phyloP scores from a whole-genome alignment of 2,329 filamentous ascomycete species.

The Paecilomyces sp. region DNA sequence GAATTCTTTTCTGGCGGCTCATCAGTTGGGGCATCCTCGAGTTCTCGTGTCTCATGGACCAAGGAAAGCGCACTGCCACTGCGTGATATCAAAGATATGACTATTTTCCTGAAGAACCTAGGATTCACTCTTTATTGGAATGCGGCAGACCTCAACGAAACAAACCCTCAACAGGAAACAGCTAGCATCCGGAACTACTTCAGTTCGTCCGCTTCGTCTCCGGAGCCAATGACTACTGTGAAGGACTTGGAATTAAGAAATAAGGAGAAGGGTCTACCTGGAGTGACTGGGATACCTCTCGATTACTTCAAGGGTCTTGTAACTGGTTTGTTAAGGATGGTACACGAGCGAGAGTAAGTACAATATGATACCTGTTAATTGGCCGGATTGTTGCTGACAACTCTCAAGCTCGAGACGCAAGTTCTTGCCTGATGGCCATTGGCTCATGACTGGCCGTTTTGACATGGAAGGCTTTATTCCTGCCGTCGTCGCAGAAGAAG shows the following conservation, averaged over 20 bases:
- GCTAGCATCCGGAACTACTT: conserved; percentile 43
- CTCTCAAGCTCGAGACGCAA: conserved; percentile 61
- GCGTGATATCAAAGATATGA: conserved; percentile 64
- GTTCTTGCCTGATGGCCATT: conserved; percentile 78
- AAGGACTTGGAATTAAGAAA: conserved; percentile 31
- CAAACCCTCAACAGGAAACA: conserved; percentile 29
- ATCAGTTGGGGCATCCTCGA: conserved; percentile 34
- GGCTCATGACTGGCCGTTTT: conserved; percentile 85
- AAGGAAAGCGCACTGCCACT: conserved; percentile 63
- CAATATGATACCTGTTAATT: background rate
- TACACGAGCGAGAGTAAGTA: conserved; percentile 75
- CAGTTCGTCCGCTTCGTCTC: conserved; percentile 15
- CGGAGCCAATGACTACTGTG: conserved; percentile 16
- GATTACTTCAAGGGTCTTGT: conserved; percentile 72
- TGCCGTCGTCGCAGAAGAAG: conserved; percentile 81
- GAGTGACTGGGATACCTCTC: conserved; percentile 65
- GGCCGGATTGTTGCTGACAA: background rate
- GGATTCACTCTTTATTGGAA: conserved; percentile 87
- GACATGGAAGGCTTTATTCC: conserved; percentile 84
- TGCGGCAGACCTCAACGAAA: conserved; percentile 55
- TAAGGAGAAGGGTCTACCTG: conserved; percentile 46
- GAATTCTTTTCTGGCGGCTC: conserved; percentile 70
- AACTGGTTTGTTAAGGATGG: conserved; percentile 72
- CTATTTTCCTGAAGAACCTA: conserved; percentile 81
- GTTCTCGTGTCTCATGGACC: conserved; percentile 49